Percentiles rank a stretch among this genome's conserved stretches.
Conservation (phyloP, 2,329 filamentous ascomycete species). For the Pestalotiopsis sp. region DNA sequence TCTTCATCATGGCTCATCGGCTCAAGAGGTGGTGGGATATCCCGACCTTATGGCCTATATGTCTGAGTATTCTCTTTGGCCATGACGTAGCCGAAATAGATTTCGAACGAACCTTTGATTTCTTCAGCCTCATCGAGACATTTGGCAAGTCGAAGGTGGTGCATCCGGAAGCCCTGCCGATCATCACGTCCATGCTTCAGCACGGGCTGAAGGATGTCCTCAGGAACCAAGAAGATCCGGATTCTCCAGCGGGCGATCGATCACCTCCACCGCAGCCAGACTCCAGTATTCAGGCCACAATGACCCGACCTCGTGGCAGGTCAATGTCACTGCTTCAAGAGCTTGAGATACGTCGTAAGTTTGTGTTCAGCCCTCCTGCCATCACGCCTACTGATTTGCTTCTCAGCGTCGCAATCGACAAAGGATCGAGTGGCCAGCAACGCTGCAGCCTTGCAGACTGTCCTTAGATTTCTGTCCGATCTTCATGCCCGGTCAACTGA, state of each 20-base stretch:
- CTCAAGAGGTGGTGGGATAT: slow-evolving; percentile 89
- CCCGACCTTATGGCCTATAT: slow-evolving; percentile 81
- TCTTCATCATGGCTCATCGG: slow-evolving; percentile 79
- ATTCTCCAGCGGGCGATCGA: slow-evolving; percentile 46
- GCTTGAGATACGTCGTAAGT: slow-evolving; percentile 55
- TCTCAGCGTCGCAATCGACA: slow-evolving; percentile 42
- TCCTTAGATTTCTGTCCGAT: slow-evolving; percentile 78
- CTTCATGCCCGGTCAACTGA: slow-evolving; percentile 74
- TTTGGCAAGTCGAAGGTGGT: slow-evolving; percentile 71
- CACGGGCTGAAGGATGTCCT: slow-evolving; percentile 75
- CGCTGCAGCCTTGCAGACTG: slow-evolving; percentile 69
- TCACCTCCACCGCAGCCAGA: slow-evolving; percentile 19
- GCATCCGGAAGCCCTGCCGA: slow-evolving; percentile 76
- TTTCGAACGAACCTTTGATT: slow-evolving; percentile 72
- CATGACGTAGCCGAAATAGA: slow-evolving; percentile 76
- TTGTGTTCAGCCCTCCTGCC: too few relatives aligned
- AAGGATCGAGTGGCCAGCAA: slow-evolving; percentile 57
- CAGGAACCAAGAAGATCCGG: slow-evolving; percentile 61
- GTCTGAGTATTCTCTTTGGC: slow-evolving; percentile 86
- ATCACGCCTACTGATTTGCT: slow-evolving; percentile 19
- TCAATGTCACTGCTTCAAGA: slow-evolving; percentile 70
- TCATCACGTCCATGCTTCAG: slow-evolving; percentile 86
- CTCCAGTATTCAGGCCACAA: slow-evolving; percentile 25
- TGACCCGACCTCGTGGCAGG: slow-evolving; percentile 47
- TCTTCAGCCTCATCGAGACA: slow-evolving; percentile 71